Evolutionary conservation across 495 filamentous ascomycete genomes (phyloP).

Genomic region (Patellaria atrata): DNA sequence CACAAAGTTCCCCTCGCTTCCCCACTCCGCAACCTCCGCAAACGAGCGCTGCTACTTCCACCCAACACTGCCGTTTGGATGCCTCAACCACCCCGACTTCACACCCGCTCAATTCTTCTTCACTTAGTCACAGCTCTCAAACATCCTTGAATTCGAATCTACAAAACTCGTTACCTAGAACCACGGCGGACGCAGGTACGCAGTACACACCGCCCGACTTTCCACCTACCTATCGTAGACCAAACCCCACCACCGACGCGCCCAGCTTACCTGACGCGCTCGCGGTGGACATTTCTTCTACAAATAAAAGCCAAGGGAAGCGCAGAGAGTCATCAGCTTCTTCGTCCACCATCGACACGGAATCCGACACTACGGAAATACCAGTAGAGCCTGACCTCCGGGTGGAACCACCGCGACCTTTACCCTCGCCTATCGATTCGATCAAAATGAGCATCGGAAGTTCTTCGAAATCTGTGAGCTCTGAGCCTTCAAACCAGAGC

Average conservation of each 20-base stretch:
- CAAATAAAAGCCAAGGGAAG: constrained; percentile 4
- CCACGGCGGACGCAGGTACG: constrained; percentile 23
- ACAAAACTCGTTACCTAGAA: background rate
- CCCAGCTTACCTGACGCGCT: background rate
- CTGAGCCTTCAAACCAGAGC: background rate
- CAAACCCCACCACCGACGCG: background rate
- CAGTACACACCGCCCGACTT: constrained; percentile 27
- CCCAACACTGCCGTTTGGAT: constrained; percentile 5
- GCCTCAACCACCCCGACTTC: background rate
- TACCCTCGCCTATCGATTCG: background rate
- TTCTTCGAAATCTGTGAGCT: constrained; percentile 3
- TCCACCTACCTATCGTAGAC: constrained; percentile 19
- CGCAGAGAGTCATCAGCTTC: constrained; percentile 18
- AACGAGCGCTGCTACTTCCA: constrained; percentile 10
- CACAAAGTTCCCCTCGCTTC: constrained; percentile 9
- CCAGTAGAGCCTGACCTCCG: constrained; percentile 17
- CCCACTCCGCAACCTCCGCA: too few species aligned
- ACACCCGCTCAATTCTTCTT: too few species aligned
- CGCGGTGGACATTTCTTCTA: background rate
- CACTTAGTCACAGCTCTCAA: too few species aligned
- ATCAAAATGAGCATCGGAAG: background rate
- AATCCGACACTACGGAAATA: constrained; percentile 13
- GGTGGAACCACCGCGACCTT: constrained; percentile 11
- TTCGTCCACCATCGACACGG: constrained; percentile 1
- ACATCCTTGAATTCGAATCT: background rate